These are phyloP conservation scores for Pseudogymnoascus sp. DNA, from an alignment of 2,329 filamentous ascomycete genomes.

Conservation along the genomic window DNA sequence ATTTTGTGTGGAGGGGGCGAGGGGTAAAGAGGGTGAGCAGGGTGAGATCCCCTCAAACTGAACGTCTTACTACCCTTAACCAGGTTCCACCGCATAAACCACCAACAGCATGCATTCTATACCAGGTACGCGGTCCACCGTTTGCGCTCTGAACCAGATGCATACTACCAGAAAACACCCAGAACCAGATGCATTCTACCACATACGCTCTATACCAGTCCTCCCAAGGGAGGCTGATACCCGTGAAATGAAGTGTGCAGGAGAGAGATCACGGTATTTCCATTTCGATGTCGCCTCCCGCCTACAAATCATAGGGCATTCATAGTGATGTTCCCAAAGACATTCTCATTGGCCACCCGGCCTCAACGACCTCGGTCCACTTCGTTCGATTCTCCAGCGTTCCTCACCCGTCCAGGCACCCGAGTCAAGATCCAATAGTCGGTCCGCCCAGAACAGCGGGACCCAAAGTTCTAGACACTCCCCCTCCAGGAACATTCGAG, in stretches of 20 bases:
- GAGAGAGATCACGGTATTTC: neutral
- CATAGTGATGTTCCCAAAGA: neutral
- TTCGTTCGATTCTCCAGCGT: neutral
- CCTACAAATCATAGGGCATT: neutral
- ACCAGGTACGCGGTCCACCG: neutral
- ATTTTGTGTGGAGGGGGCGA: neutral
- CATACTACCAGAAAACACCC: neutral
- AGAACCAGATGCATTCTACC: neutral
- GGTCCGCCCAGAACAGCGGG: slow-evolving; percentile 1
- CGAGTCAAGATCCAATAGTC: slow-evolving; percentile 5
- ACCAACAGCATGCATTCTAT: neutral
- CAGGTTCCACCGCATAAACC: neutral
- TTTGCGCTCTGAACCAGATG: neutral
- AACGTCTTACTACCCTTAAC: neutral
- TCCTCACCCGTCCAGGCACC: neutral
- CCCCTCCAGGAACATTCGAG: neutral
- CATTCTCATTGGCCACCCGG: slow-evolving; percentile 1
- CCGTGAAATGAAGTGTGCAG: neutral
- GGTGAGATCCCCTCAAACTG: neutral
- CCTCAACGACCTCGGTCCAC: neutral
- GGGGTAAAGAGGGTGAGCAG: neutral
- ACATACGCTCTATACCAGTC: neutral
- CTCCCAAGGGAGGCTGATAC: neutral
- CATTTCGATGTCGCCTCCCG: neutral
- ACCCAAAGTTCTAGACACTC: slow-evolving; percentile 7